Percentiles rank a stretch among this genome's conserved stretches.
Evolutionary conservation across 371 early-diverging fungal species (phyloP).

Genomic region (Coemansia sp.): DNA sequence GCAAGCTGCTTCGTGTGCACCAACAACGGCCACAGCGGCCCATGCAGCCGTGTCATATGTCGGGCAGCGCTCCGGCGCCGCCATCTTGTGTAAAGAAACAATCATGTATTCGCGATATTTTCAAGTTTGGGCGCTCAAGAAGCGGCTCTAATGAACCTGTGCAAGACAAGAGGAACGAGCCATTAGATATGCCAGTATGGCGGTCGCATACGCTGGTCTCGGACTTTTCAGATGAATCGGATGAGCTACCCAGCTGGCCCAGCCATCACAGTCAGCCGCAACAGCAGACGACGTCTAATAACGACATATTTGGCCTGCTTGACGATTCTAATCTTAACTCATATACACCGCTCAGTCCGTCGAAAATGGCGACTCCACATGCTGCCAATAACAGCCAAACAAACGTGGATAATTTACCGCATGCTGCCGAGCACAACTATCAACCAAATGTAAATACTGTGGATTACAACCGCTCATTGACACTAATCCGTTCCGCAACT

Average conservation of each 20-base stretch:
- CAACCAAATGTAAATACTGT: too few species aligned
- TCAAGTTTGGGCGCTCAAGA: constrained; percentile 5
- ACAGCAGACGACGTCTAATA: background rate
- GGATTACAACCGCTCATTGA: background rate
- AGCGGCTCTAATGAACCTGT: background rate
- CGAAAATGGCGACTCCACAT: background rate
- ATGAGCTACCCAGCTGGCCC: background rate
- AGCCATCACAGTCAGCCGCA: background rate
- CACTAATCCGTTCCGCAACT: constrained; percentile 32
- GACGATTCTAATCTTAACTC: constrained; percentile 8
- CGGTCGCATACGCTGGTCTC: constrained; percentile 13
- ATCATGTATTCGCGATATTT: constrained; percentile 23
- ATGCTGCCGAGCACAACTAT: too few species aligned
- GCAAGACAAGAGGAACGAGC: background rate
- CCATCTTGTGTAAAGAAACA: constrained; percentile 1
- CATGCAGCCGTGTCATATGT: background rate
- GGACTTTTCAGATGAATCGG: constrained; percentile 18
- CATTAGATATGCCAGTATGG: background rate
- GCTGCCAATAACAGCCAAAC: too few species aligned
- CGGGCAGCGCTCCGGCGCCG: background rate
- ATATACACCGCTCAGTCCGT: constrained; percentile 33
- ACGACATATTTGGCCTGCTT: constrained; percentile 13
- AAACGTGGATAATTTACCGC: too few species aligned
- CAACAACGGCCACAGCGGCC: background rate
- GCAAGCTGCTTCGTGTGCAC: constrained; percentile 9